Conservation (phyloP, 768 basidiomycete genomes). For the Daedaleopsis sinensis region DNA sequence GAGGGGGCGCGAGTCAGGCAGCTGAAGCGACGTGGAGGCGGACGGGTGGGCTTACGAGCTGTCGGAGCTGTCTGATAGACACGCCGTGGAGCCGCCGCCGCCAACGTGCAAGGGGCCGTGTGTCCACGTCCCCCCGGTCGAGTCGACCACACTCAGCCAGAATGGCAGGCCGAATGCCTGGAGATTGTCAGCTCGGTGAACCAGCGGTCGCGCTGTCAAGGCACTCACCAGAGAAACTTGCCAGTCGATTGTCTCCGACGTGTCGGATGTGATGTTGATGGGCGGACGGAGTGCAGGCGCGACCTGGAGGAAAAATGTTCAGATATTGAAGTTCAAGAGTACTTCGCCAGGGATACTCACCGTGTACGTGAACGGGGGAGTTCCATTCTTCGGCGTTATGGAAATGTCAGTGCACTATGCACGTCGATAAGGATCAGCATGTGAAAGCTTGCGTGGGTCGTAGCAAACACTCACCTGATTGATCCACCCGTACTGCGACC, state of each 20-base stretch:
- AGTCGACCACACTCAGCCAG: slow-evolving; percentile 57
- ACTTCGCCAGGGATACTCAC: slow-evolving; percentile 35
- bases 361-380: slow-evolving; percentile 60
- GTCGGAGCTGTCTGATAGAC: slow-evolving; percentile 35
- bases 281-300: slow-evolving; percentile 65
- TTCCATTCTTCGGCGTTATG: slow-evolving; percentile 56
- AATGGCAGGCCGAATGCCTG: slow-evolving; percentile 58
- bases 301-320: slow-evolving; percentile 39
- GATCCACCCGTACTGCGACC: slow-evolving; percentile 64
- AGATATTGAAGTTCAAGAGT: not conserved
- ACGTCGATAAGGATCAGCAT: not conserved
- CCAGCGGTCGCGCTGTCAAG: too few species aligned
- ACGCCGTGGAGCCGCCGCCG: slow-evolving; percentile 41
- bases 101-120: slow-evolving; percentile 63
- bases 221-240: slow-evolving; percentile 46
- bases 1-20: not conserved
- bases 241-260: slow-evolving; percentile 54
- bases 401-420: slow-evolving; percentile 60
- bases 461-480: slow-evolving; percentile 43
- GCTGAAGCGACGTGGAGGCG: not conserved
- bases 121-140: slow-evolving; percentile 53
- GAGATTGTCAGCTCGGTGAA: slow-evolving; percentile 20
- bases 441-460: not conserved
- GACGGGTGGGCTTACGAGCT: slow-evolving; percentile 3
- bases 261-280: slow-evolving; percentile 52